Evolutionary conservation across 768 basidiomycete genomes (phyloP), one percentile per base, ranked within the genome.

Genomic region (Lentinula lateritia): DNA sequence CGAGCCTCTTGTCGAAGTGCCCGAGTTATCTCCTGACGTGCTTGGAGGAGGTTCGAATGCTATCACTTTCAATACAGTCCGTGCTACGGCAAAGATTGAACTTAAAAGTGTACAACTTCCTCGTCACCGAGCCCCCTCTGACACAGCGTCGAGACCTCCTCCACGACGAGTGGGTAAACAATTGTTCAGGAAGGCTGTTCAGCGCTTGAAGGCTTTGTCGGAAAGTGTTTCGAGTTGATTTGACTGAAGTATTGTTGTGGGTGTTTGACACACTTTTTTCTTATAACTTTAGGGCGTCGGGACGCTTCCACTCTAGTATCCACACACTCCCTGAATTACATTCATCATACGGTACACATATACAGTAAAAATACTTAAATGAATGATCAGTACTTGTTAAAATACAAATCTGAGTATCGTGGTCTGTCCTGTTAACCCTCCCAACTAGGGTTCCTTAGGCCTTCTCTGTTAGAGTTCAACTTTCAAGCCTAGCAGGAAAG

Each of bases 1-100:
- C 15, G 77, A 80, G 52, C 78, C 77, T 41, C 70, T 71, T 39
- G 69, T 78, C 50, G 78, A 77, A 38, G 74, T 81, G 58, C 77
- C 78, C 42, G 81, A 80, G 52, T 71, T 81, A 9, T 65, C 73
- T 13, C 76, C 75, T 48, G 78, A 72, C 42, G 70, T 76, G 58
- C 32, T 52, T 10, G 46, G 58, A 28, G 50, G 58, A 38, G 46
- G 41, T 2, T 15, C 50, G 9, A 39, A 39, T 32, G 36, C 39
- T 5, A 20, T 57, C 46, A 54, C 20, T 28, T 36, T n/a, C 46
- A 23, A 34, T 36, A 15, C 52, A 6, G 41, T 20, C n/a, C 50
- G 46, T 15, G 58, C 39, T n/a, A n/a, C n/a, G 32, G 20, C 20
- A n/a, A 54, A 50, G 18, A 20, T n/a, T 32, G 39, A 28, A 23